Percentiles rank a stretch among this genome's conserved stretches.
These are phyloP conservation scores for peach (Prunus persica) DNA, from an alignment of 306 rosid species.

Conservation along the genomic window DNA sequence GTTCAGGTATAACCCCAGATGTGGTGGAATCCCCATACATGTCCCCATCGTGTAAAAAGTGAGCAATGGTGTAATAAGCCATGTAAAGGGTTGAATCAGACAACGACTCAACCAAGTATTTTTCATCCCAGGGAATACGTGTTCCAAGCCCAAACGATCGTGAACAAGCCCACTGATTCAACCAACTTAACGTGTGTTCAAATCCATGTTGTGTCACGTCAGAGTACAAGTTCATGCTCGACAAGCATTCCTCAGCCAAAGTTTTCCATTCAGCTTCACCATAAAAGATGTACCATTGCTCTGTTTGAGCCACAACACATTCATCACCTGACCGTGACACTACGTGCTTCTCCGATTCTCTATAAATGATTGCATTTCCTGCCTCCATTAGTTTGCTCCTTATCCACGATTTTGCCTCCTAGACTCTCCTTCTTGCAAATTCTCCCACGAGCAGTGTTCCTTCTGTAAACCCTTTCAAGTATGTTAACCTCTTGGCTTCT, in stretches of 20 bases:
- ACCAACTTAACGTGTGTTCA: conserved; percentile 85
- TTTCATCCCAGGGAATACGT: conserved; percentile 91
- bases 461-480: conserved; percentile 89
- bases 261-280: conserved; percentile 85
- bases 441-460: conserved; percentile 85
- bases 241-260: conserved; percentile 71
- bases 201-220: conserved; percentile 86
- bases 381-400: conserved; percentile 60
- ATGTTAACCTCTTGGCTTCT: conserved; percentile 87
- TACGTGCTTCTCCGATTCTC: conserved; percentile 89
- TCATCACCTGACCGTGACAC: conserved; percentile 88
- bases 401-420: conserved; percentile 78
- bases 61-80: conserved; percentile 92
- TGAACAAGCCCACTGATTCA: conserved; percentile 98
- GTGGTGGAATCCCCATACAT: conserved; percentile 49
- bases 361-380: conserved; percentile 68
- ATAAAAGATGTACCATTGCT: conserved; percentile 89
- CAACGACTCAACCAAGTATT: conserved; percentile 74
- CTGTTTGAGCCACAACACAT: conserved; percentile 90
- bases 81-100: conserved; percentile 93
- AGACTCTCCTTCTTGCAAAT: conserved; percentile 45
- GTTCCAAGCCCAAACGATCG: conserved; percentile 93
- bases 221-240: conserved; percentile 57
- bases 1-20: conserved; percentile 61
- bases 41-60: conserved; percentile 66